Base-by-base conservation (phyloP, 192 early-diverging fungal genomes). In the Rhizoclosmatium sp. region DNA sequence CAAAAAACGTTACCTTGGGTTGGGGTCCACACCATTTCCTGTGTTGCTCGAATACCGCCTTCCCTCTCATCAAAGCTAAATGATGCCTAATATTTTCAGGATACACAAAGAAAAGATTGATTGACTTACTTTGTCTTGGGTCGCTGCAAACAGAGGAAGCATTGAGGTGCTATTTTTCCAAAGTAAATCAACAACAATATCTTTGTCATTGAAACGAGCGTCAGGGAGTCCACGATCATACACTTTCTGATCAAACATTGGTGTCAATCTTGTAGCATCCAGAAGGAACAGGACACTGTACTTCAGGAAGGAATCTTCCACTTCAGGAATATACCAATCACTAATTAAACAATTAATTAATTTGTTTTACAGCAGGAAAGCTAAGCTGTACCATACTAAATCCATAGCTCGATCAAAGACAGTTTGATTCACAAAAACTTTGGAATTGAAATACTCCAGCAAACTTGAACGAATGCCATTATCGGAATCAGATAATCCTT, bases 211-310 rank as follows among this genome's bases (percentile, higher is more conserved):
- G 81, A 94, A 94, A 40, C 76, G 88, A 0, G 92, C 92, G 75
- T 91, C 89, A 2, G 93, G 92, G 0, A 94, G 80, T 12, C 89
- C 81, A 44, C 89, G 83, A 3, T 85, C 82, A 66, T 94, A 94
- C 49, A 93, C 81, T 4, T 85, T 85, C 59, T 89, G 86, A 31
- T 84, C 84, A 80, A 91, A 93, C 23, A 88, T 83, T 42, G 90
- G 88, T 9, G 90, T 86, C 2, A 89, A 82, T 69, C 90, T 90
- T 4, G 90, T 82, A 0, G 83, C 85, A 21, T 89, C 89, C 40
- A 94, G 72, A 45, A 94, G 54, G 79, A 94, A 84, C 19, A 83
- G 82, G 2, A 88, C 87, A 1, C 86, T 83, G 66, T 90, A 93
- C 23, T 85, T 79, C 62, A 93, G 66, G 76, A 88, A 94, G 7